Base-by-base conservation (phyloP, 805 yeast species). In the Starmerella lactis-condensi region DNA sequence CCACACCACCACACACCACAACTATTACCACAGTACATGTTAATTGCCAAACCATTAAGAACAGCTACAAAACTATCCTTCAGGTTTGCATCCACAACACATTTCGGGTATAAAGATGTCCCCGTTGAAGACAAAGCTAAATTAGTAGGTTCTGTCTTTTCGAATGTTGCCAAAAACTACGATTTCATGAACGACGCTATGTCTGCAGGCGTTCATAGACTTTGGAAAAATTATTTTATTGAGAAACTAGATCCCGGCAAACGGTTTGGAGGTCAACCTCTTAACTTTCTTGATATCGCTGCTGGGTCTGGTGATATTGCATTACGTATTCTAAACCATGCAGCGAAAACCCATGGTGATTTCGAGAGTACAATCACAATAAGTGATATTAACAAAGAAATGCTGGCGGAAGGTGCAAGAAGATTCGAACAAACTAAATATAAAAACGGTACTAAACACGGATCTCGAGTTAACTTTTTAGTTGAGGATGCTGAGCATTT, bases 221-320 rank as follows among this genome's bases (percentile, higher is more conserved):
- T 85, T 28, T 89, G 98, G 98, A 89, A 89, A 51, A 70, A 68
- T 48, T 93, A 83, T 50, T 75, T 89, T 51, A 82, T 89, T 46
- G 65, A 71, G 44, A 70, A 78, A 42, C 60, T 89, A 34, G 94
- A 89, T 50, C 92, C 95, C 26, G 98, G 98, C 21, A 71, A 70
- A 61, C 67, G 96, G 49, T 85, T 93, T 4, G 91, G 85, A 28
- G 67, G 70, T 10, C 67, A 73, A 41, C 93, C 94, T 3, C 60
- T 89, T 45, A 69, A 72, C 36, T 85, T 89, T 48, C 64, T 89
- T 40, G 98, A 89, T 54, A 96, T 89, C 35, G 98, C 98, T 17
- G 98, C 98, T 37, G 98, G 98, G 16, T 81, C 96, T 8, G 98
- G 98, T 28, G 98, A 89, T 50, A 85, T 89, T 55, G 98, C 98